phyloP scores from a whole-genome alignment of 2,329 filamentous ascomycete species.

The Xylaria multiplex region DNA sequence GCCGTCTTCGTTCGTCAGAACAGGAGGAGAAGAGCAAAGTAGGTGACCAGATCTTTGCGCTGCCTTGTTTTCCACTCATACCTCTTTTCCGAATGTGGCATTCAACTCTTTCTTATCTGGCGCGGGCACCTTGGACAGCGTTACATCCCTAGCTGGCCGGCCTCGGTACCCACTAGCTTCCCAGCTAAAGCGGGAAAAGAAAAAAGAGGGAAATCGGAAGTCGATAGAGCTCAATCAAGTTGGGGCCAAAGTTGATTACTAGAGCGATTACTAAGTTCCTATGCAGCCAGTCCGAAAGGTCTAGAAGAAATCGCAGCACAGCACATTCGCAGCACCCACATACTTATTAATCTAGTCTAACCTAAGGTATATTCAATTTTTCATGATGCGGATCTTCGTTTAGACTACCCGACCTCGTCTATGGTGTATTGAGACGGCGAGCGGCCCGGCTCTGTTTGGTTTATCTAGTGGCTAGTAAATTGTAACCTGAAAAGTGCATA shows the following conservation, averaged over 20 bases:
- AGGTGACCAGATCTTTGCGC: neutral
- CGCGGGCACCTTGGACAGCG: neutral
- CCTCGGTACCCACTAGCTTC: constrained; percentile 24
- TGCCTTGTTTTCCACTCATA: neutral
- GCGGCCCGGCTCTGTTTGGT: constrained; percentile 1
- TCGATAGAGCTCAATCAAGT: constrained; percentile 7
- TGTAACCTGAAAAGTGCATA: no score
- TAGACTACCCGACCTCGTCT: neutral
- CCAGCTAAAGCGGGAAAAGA: constrained; percentile 7
- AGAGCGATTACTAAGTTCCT: constrained; percentile 28
- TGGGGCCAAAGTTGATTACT: constrained; percentile 24
- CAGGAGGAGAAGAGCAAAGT: neutral
- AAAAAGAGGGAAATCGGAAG: neutral
- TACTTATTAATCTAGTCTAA: neutral
- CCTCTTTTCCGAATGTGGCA: constrained; percentile 7
- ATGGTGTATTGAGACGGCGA: neutral
- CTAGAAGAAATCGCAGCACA: constrained; percentile 30
- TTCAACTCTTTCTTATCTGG: constrained; percentile 22
- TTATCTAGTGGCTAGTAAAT: no score
- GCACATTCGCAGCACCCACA: constrained; percentile 9
- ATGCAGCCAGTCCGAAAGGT: constrained; percentile 22
- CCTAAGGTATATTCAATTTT: no score
- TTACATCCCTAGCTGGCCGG: constrained; percentile 16
- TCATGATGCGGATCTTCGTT: neutral
- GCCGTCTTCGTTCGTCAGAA: neutral